Conservation (phyloP, 192 early-diverging fungal genomes). For the Dimargaris xerosporica region DNA sequence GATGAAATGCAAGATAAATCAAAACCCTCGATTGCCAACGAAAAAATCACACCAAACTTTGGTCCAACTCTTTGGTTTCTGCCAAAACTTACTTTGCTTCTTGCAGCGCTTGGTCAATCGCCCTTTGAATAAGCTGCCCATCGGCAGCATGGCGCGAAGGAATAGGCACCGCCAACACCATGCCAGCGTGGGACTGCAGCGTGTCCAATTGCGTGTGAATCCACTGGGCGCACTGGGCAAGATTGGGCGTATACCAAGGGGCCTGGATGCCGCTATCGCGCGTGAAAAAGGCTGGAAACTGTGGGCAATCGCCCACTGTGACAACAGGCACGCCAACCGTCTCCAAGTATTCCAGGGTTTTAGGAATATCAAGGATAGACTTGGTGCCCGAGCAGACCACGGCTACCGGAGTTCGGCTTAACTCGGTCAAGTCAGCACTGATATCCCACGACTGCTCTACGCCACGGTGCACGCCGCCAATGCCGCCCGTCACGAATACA, state of each 20-base stretch:
- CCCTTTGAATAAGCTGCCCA: conserved; percentile 43
- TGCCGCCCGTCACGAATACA: conserved; percentile 93
- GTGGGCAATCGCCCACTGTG: conserved; percentile 43
- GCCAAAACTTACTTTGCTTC: conserved; percentile 42
- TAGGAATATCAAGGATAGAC: conserved; percentile 84
- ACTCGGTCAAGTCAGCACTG: conserved; percentile 83
- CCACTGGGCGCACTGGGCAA: conserved; percentile 26
- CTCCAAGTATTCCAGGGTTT: conserved; percentile 84
- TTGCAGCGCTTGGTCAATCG: conserved; percentile 49
- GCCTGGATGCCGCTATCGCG: conserved; percentile 40
- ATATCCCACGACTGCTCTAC: conserved; percentile 69
- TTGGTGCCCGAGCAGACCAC: conserved; percentile 96
- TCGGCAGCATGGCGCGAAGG: conserved; percentile 45
- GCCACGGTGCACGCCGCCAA: conserved; percentile 88
- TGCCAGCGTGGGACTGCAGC: conserved; percentile 47
- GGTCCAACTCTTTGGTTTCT: too few species aligned
- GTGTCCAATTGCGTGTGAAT: conserved; percentile 41
- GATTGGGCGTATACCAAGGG: conserved; percentile 25
- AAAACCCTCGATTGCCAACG: too few species aligned
- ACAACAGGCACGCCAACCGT: conserved; percentile 87
- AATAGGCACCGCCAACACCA: conserved; percentile 84
- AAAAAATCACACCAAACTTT: too few species aligned
- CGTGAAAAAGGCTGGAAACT: conserved; percentile 90
- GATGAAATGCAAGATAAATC: too few species aligned
- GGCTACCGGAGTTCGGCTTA: conserved; percentile 78